Base-by-base conservation (phyloP, 805 yeast species). In the Saturnispora quitensis region DNA sequence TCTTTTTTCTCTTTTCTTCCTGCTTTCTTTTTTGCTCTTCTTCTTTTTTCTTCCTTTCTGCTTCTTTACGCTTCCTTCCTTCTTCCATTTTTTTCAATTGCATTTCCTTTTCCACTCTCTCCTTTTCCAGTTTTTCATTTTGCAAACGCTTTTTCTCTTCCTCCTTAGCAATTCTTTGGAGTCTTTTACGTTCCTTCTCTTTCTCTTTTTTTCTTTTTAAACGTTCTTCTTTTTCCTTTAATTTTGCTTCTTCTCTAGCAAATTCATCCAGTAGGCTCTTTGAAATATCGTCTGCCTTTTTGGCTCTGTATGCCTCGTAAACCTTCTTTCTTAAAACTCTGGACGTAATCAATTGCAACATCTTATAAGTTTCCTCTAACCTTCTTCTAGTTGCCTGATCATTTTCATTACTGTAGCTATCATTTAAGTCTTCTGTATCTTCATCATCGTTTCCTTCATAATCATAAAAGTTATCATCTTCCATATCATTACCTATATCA, bases 341-440 rank as follows among this genome's bases (percentile, higher is more conserved):
- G 4, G 93, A 84, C 1, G 90, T 86, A 51, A 89, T 85, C 50
- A 86, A 74, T 60, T 87, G 89, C 55, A 90, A 76, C 73, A 88
- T 76, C 25, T 85, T 80, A 38, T 90, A 84, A 12, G 91, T 84
- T 67, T 89, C 95, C 60, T 80, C 83, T 60, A 86, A 68, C 48
- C 89, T 75, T 64, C 74, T 70, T 54, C 80, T 84, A 49, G 82
- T 84, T 54, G 75, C 80, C 64, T 61, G 72, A n/a, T 71, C 76
- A 10, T 67, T 72, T 3, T 69, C 75, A 5, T 71, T 74, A 13
- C 68, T 72, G 3, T 70, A 68, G 1, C 71, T 69, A 3, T 68
- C 71, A 12, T 68, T 70, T 8, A 70, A 73, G 13, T 58, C 57
- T 9, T 54, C 55, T 15, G 56, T 56, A 53, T 66, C 57, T 2